Conservation (phyloP, 2,329 filamentous ascomycete species). For the Sclerotinia borealis region DNA sequence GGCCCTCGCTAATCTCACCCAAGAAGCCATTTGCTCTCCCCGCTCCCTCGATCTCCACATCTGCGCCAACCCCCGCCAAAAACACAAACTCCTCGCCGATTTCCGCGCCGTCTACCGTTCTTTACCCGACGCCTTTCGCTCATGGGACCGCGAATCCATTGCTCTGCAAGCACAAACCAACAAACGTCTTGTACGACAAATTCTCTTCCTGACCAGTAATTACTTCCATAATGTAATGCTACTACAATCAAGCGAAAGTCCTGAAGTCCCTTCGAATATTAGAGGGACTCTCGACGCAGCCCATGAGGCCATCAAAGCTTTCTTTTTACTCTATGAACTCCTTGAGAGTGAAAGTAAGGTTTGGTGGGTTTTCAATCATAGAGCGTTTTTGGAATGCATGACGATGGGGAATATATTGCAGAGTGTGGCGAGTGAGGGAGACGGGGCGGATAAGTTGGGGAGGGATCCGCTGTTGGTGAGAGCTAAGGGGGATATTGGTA, state of each 20-base stretch:
- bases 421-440: constrained; percentile 43
- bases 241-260: constrained; percentile 64
- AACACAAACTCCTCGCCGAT: constrained; percentile 61
- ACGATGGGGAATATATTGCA: constrained; percentile 58
- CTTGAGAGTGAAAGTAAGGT: constrained; percentile 68
- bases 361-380: constrained; percentile 81
- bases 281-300: constrained; percentile 68
- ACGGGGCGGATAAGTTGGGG: constrained; percentile 40
- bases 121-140: constrained; percentile 65
- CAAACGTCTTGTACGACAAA: constrained; percentile 65
- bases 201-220: constrained; percentile 72
- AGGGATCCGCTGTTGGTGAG: constrained; percentile 54
- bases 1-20: constrained; percentile 72
- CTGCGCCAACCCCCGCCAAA: constrained; percentile 60
- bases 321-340: constrained; percentile 65
- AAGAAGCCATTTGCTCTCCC: constrained; percentile 69
- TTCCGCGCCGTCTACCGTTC: constrained; percentile 68
- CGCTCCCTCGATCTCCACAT: constrained; percentile 69
- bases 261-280: constrained; percentile 57
- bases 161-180: constrained; percentile 49
- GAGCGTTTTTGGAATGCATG: constrained; percentile 70
- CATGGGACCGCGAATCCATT: constrained; percentile 57
- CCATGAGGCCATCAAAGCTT: constrained; percentile 66
- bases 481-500: constrained; percentile 55
- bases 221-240: constrained; percentile 81